Evolutionary conservation across 169 alveolate species (phyloP), one percentile per base, ranked within the genome.

Genomic region (Cystoisospora suis): DNA sequence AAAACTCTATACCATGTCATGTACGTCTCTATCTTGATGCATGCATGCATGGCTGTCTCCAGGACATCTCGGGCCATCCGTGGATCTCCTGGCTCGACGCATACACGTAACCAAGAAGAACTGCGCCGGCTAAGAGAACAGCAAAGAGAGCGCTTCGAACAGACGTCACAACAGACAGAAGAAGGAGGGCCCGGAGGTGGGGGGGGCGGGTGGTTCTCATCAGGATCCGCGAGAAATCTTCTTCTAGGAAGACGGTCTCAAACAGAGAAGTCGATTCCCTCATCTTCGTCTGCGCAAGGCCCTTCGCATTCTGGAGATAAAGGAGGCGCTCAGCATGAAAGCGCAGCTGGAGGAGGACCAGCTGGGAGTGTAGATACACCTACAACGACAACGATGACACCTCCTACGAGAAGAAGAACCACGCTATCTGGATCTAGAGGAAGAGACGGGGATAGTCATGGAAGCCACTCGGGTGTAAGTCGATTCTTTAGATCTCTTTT

Each of bases 1-100:
- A 23, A 1, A 20, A 7, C 45, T 17, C 5, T 6, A 32, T 27
- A 9, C n/a, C n/a, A 65, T 12, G 5, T 27, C 40, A 17, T 32
- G 12, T 2, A 1, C 38, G 38, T 65, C 2, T 2, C 34, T 2
- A 36, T n/a, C 77, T 12, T 20, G 1, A 5, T 65, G 4, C 34
- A 5, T n/a, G n/a, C 75, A 4, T 65, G 77, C 3, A 1, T 4
- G 42, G n/a, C 34, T n/a, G n/a, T 58, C 29, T 12, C 12, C 83
- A 72, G 83, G 36, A 72, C 83, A 29, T 72, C 83, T 4, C 83
- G 83, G 17, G 83, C 83, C 58, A 72, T 72, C 27, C 83, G 83
- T 38, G 83, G 32, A 46, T 40, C 46, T 9, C 20, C 83, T 1
- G 56, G 20, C 53, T 34, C 83, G 2, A 17, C 56, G 53, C 83